Base-by-base conservation (phyloP, 2,329 filamentous ascomycete genomes). In the Immersiporthe knoxdaviesiana region DNA sequence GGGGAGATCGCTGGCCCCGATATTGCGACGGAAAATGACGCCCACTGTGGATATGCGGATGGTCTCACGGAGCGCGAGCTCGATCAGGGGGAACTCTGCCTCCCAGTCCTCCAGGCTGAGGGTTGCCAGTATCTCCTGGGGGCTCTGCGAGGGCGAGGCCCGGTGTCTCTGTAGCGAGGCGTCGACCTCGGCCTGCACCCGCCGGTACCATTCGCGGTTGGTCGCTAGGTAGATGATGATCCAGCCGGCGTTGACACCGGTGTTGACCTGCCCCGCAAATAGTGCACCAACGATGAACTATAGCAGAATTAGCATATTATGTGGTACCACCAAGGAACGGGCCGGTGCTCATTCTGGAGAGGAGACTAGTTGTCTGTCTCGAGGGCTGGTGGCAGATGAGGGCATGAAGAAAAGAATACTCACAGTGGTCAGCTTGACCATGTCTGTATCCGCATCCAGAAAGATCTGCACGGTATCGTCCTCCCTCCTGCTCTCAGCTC, bases 211-310 rank as follows among this genome's bases (percentile, higher is more conserved):
- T 66, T 82, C 68, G 21, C 80, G 75, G 73, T 85, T 74, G 66
- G 81, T 68, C 66, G 84, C 75, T 66, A 90, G 79, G 79, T 85
- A 81, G 75, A 82, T 70, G 71, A 88, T 75, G 70, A 88, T 77
- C 81, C 83, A 88, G 1, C 83, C 82, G 1, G 84, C 83, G 72
- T 86, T 88, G 74, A 87, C 82, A 52, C 85, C 85, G 32, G 79
- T 85, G 76, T 88, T 89, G n/a, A 88, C 72, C 44, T 85, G 78
- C n/a, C 86, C 86, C 1, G 86, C 86, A 73, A 86, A 87, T 3
- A 89, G 76, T 0, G 84, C 78, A 16, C 82, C 82, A n/a, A 88
- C 77, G 44, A 87, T 79, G 75, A 88, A 87, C 78, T 84, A 30
- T 50, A 72, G 41, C 21, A 41, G 11, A 30, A 4, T 63, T 30